phyloP scores from a whole-genome alignment of 768 basidiomycete genomes.

The Lentinus tigrinus region DNA sequence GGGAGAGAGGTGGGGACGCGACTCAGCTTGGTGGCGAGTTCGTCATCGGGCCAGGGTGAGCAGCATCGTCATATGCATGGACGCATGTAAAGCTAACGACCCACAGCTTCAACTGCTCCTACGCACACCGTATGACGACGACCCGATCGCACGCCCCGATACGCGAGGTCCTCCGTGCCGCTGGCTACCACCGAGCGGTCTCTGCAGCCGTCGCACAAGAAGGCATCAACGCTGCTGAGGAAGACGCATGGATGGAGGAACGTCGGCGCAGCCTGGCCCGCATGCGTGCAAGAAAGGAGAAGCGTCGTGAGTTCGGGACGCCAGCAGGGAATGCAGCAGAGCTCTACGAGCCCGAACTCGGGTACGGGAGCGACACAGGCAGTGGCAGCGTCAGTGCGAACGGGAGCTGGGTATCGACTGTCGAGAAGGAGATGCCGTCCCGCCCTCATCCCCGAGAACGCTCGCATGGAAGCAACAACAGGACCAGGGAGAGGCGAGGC shows the following conservation, averaged over 20 bases:
- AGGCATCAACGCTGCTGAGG: conserved; percentile 20
- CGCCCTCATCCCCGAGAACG: neutral
- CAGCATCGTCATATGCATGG: neutral
- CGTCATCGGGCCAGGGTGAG: conserved; percentile 63
- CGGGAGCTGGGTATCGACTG: conserved; percentile 19
- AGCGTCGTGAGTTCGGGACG: conserved; percentile 22
- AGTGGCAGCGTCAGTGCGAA: conserved; percentile 16
- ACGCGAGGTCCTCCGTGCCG: conserved; percentile 60
- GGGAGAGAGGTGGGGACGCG: conserved; percentile 76
- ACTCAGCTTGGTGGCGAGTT: conserved; percentile 91
- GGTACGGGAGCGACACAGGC: conserved; percentile 15
- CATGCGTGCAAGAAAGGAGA: conserved; percentile 32
- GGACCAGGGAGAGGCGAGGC: conserved; percentile 6
- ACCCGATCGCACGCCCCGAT: conserved; percentile 76
- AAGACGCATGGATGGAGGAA: conserved; percentile 39
- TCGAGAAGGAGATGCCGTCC: conserved; percentile 5
- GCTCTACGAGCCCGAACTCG: conserved; percentile 14
- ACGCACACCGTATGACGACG: conserved; percentile 83
- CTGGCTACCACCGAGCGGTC: conserved; percentile 39
- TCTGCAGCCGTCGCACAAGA: conserved; percentile 3
- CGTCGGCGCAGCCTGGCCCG: conserved; percentile 35
- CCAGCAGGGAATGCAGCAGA: neutral
- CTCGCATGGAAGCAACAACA: neutral
- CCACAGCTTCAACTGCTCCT: conserved; percentile 60
- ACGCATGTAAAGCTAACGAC: neutral